A percentile compares a stretch with the other conserved stretches of the same genome.
Evolutionary conservation across 164 flowering plant species (phyloP).

Genomic region (Hamamelis virginiana): DNA sequence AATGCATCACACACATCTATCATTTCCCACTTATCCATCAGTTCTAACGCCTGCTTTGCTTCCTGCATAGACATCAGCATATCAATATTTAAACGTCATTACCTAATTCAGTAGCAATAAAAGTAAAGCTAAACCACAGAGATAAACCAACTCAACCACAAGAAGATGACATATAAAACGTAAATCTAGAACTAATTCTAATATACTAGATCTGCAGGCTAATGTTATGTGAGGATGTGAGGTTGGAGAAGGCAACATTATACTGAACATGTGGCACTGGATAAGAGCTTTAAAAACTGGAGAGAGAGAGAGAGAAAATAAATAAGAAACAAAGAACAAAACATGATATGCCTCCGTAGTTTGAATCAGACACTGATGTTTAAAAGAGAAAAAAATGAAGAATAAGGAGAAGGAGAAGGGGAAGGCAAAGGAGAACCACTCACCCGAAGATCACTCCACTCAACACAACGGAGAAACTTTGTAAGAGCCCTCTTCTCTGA

Average conservation of each 20-base stretch:
- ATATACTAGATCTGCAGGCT: neutral
- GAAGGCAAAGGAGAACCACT: constrained; percentile 8
- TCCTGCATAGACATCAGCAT: constrained; percentile 57
- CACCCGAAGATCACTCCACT: constrained; percentile 99
- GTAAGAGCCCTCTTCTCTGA: constrained; percentile 96
- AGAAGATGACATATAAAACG: too few species aligned
- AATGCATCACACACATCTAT: constrained; percentile 97
- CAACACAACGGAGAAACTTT: constrained; percentile 95
- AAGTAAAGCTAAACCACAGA: neutral
- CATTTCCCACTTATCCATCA: constrained; percentile 90
- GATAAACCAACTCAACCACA: neutral
- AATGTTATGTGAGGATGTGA: neutral
- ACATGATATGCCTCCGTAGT: too few species aligned
- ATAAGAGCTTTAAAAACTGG: too few species aligned
- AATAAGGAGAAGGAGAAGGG: neutral
- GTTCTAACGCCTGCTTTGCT: constrained; percentile 92
- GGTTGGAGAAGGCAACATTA: too few species aligned
- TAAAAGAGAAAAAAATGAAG: neutral
- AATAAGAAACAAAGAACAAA: neutral
- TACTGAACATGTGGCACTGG: too few species aligned
- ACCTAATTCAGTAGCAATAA: neutral
- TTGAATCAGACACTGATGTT: too few species aligned
- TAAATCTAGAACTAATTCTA: neutral
- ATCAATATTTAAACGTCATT: constrained; percentile 13
- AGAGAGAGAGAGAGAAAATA: too few species aligned